Conservation (phyloP, 306 rosid species). For the Quercus glauca region DNA sequence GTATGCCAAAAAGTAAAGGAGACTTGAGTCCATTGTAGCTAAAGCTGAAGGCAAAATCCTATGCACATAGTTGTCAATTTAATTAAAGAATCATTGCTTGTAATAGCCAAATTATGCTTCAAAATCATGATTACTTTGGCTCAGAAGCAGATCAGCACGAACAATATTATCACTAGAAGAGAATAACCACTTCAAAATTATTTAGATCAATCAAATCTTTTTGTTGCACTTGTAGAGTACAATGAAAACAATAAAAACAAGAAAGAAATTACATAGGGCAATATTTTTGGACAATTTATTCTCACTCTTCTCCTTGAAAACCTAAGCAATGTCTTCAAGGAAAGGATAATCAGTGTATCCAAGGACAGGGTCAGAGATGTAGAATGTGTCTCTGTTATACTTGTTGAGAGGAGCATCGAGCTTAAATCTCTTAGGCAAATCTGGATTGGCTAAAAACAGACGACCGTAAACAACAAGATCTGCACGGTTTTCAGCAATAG, state of each 20-base stretch:
- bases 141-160: too few relatives aligned
- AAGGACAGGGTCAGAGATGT: conserved; percentile 37
- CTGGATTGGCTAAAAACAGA: conserved; percentile 63
- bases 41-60: too few relatives aligned
- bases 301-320: neutral
- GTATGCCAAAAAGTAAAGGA: too few relatives aligned
- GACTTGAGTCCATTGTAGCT: too few relatives aligned
- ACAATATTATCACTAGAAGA: too few relatives aligned
- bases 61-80: too few relatives aligned
- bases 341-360: conserved; percentile 72
- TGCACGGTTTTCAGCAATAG: conserved; percentile 37
- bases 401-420: conserved; percentile 57
- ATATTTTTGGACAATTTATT: neutral
- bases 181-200: neutral
- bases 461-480: conserved; percentile 45
- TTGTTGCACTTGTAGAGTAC: too few relatives aligned
- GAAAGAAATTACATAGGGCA: neutral
- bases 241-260: neutral
- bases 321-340: conserved; percentile 28
- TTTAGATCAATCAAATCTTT: neutral
- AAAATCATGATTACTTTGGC: too few relatives aligned
- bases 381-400: conserved; percentile 49
- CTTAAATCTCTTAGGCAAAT: conserved; percentile 63
- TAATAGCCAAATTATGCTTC: too few relatives aligned
- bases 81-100: too few relatives aligned